These are phyloP conservation scores for Malbranchea zuffiana DNA, from an alignment of 2,329 filamentous ascomycete species.

Conservation along the genomic window DNA sequence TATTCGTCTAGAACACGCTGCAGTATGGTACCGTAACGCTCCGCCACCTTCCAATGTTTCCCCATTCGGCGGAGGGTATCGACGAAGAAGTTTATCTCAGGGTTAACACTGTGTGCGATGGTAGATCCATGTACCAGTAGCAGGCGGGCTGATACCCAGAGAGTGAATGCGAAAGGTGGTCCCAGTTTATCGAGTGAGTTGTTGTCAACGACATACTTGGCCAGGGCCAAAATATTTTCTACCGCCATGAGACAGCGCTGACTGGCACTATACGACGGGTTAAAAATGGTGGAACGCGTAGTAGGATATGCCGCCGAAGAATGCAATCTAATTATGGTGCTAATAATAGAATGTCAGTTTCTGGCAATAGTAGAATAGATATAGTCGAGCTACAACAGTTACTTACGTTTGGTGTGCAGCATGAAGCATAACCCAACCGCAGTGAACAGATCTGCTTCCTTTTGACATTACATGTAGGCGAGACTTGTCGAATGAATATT, in stretches of 20 bases:
- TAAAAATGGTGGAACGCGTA: conserved; percentile 78
- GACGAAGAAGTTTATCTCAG: conserved; percentile 71
- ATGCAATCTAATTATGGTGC: conserved; percentile 75
- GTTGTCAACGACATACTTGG: conserved; percentile 65
- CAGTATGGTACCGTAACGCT: conserved; percentile 67
- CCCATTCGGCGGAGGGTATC: conserved; percentile 73
- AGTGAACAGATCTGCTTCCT: conserved; percentile 59
- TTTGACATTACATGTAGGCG: conserved; percentile 59
- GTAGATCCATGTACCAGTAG: conserved; percentile 84
- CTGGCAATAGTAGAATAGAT: not conserved
- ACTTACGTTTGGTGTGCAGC: conserved; percentile 72
- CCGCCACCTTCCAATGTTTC: conserved; percentile 73
- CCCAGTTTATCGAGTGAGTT: conserved; percentile 69
- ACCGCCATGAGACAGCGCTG: conserved; percentile 76
- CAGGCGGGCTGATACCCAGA: conserved; percentile 83
- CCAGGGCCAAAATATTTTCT: conserved; percentile 67
- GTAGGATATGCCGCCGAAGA: conserved; percentile 89
- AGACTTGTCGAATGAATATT: conserved; percentile 65
- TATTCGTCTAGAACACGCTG: conserved; percentile 80
- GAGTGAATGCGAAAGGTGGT: conserved; percentile 79
- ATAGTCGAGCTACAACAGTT: conserved; percentile 15
- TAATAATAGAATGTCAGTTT: conserved; percentile 21
- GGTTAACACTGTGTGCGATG: conserved; percentile 70
- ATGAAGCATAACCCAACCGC: conserved; percentile 83
- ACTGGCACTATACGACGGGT: conserved; percentile 72